Evolutionary conservation across 2,329 filamentous ascomycete genomes (phyloP), one percentile per base, ranked within the genome.

Genomic region (Aspergillus pseudoterreus): DNA sequence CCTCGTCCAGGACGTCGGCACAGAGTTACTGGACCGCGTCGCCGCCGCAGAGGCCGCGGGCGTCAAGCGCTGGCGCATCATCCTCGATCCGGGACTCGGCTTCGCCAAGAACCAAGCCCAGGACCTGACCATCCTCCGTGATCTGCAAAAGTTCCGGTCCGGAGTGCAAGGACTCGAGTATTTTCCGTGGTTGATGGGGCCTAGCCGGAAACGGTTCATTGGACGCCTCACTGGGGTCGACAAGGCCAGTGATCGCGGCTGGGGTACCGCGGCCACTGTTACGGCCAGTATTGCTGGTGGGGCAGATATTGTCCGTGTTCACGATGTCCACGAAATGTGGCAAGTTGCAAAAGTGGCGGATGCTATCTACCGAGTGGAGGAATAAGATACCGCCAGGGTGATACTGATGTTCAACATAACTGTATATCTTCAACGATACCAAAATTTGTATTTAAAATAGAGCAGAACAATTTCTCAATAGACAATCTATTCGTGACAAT

Each of bases 31-130:
- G 2, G 78, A 73, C 8, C 86, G 92, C 14, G 81, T 97, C 4
- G 75, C 75, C 0, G 88, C 83, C 2, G 94, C 94, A n/a, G 74
- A 95, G 69, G 79, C 76, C 12, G 91, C 90, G 0, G 94, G 94
- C 0, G 82, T 99, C 41, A 81, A 89, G 4, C 85, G 92, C 45
- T 99, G 94, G 94, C 88, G 92, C 58, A 95, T 99, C 57, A 85
- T 97, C 32, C 82, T 97, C 1, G 94, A 99, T 67, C 94, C 94
- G 0, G 94, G 94, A 0, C 82, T 99, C 30, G 94, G 94, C 0
- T 99, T 99, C 67, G 91, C 94, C 50, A 99, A 99, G 75, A 85
- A 83, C 0, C 78, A 80, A 49, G 77, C 80, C 38, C 90, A 96
- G 68, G 96, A 96, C 69, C 74, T 96, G 2, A 84, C 90, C 60